Base-by-base conservation (phyloP, 805 yeast genomes). In the Clavispora santaluciae region DNA sequence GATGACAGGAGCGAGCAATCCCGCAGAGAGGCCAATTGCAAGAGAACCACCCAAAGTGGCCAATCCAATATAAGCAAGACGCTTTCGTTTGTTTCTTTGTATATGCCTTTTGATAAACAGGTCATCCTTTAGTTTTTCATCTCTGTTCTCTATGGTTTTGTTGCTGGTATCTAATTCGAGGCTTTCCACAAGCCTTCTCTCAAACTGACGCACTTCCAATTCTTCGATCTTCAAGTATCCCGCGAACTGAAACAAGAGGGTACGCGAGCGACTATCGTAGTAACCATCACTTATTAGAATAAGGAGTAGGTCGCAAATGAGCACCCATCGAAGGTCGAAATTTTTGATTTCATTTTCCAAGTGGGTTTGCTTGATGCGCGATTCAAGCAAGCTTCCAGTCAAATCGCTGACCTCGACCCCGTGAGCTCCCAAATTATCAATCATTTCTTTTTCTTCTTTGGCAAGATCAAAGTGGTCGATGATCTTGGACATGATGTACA, bases 31-130 rank as follows among this genome's bases (percentile, higher is more conserved):
- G 2, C 99, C 99, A 43, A 93, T 77, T 1, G 93, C 95, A 17
- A 93, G 68, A 1, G 96, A 90, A 2, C 99, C 99, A 22, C 98
- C 98, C 12, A 90, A 73, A 6, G 98, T 93, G 0, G 99, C 99
- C 36, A 93, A 66, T 1, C 98, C 99, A 46, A 93, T 86, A 55
- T 86, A 89, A 39, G 88, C 83, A 59, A 87, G 67, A 55, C 90
- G 82, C 55, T 74, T 81, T 48, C 75, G 78, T 48, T 73, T 75
- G 38, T 80, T 78, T 49, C 69, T 76, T 55, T 79, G 83, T n/a
- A 86, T 72, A 52, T 95, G 81, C 24, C 73, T 74, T 33, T 80
- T 81, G 56, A 93, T 72, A 41, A 86, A 78, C 43, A 78, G 80
- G 51, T 86, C 91, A 53, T 87, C 81, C 80, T 90, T 83, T 9